Evolutionary conservation across 2,329 filamentous ascomycete species (phyloP).

Genomic region (Talaromyces sp.): DNA sequence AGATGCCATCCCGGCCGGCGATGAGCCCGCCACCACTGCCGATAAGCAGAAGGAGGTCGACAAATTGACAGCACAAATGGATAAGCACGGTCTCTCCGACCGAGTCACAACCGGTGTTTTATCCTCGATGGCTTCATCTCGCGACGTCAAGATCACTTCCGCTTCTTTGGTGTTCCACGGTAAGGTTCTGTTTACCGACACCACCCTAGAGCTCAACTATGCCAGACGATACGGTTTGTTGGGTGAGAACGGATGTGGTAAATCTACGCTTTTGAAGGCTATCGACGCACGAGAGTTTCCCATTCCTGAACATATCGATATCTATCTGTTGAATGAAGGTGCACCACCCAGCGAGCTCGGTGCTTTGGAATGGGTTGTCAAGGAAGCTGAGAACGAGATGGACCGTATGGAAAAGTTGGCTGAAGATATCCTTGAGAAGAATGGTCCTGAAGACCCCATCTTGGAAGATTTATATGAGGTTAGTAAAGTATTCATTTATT

Average conservation of each 20-base stretch:
- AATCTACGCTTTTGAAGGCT: constrained; percentile 94
- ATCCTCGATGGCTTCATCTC: constrained; percentile 75
- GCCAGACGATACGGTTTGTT: constrained; percentile 90
- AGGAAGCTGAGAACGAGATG: constrained; percentile 88
- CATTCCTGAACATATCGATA: constrained; percentile 93
- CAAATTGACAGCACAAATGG: constrained; percentile 87
- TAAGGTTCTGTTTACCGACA: constrained; percentile 90
- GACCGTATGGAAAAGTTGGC: constrained; percentile 80
- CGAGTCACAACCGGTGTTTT: constrained; percentile 97
- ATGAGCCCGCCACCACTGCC: constrained; percentile 65
- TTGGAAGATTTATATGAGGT: constrained; percentile 96
- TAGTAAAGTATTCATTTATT: constrained; percentile 33
- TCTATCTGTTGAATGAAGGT: constrained; percentile 97
- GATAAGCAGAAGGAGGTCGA: constrained; percentile 77
- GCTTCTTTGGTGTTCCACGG: constrained; percentile 96
- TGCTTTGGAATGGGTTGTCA: constrained; percentile 95
- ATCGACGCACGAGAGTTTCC: constrained; percentile 93
- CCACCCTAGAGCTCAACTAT: constrained; percentile 87
- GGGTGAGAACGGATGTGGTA: constrained; percentile 98
- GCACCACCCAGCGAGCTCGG: constrained; percentile 84
- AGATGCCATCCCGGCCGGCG: constrained; percentile 50
- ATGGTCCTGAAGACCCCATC: constrained; percentile 85
- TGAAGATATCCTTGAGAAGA: constrained; percentile 84
- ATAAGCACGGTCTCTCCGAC: constrained; percentile 93
- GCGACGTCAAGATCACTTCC: constrained; percentile 96